Conservation (phyloP, 2,329 filamentous ascomycete genomes). For the Shiraia sp. region DNA sequence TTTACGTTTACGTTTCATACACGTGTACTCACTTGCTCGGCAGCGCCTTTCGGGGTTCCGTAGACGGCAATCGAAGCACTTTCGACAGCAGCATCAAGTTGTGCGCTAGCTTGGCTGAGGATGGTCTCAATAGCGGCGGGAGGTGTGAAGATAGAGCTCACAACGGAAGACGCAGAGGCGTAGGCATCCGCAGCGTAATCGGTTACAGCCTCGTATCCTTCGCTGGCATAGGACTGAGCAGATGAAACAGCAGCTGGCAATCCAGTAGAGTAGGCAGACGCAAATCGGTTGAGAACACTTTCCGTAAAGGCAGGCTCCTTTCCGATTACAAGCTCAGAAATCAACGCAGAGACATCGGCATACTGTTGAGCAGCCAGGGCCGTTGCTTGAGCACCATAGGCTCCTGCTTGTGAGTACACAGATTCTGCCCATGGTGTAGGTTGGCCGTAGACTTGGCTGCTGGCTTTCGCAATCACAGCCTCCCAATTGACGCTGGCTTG, state of each 20-base stretch:
- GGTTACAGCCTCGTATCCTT: slow-evolving; percentile 50
- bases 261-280: slow-evolving; percentile 72
- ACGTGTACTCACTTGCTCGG: slow-evolving; percentile 46
- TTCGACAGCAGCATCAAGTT: slow-evolving; percentile 62
- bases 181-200: slow-evolving; percentile 58
- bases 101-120: slow-evolving; percentile 59
- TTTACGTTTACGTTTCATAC: no score
- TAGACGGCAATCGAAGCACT: slow-evolving; percentile 63
- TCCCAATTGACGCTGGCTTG: slow-evolving; percentile 68
- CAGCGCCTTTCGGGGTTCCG: slow-evolving; percentile 57
- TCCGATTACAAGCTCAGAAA: slow-evolving; percentile 76
- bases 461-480: slow-evolving; percentile 65
- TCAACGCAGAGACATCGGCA: slow-evolving; percentile 68
- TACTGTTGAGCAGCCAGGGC: slow-evolving; percentile 67
- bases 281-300: slow-evolving; percentile 73
- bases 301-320: slow-evolving; percentile 82
- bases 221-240: slow-evolving; percentile 58
- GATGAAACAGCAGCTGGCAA: slow-evolving; percentile 59
- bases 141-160: slow-evolving; percentile 58
- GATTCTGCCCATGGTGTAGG: slow-evolving; percentile 57
- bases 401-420: slow-evolving; percentile 56
- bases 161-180: slow-evolving; percentile 51
- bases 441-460: slow-evolving; percentile 70
- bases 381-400: slow-evolving; percentile 66
- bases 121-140: slow-evolving; percentile 62